Evolutionary conservation across 2,329 filamentous ascomycete species (phyloP), one percentile per base, ranked within the genome.

Genomic region (Claviceps cyperi): DNA sequence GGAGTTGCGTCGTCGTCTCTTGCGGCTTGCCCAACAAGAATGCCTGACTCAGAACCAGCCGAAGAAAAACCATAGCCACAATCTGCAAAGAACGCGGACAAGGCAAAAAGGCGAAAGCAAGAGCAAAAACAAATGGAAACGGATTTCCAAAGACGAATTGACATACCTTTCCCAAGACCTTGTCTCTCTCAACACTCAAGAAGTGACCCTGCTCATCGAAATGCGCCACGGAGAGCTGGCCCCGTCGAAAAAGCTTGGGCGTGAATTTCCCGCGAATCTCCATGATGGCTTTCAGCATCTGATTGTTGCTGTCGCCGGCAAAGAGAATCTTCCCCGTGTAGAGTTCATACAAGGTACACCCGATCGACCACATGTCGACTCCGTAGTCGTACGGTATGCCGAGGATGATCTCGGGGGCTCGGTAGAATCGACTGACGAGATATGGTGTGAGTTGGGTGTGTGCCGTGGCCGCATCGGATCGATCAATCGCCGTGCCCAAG

Each of bases 291-390:
- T 87, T 86, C 53, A 98, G 78, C 92, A 98, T 98, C 69, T 95
- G 89, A 63, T 98, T 98, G 72, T 98, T 98, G 69, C 87, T 92
- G 56, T 86, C 80, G 52, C 92, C 92, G 1, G 88, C 89, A 65
- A 98, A 98, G 35, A 98, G 74, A 51, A 98, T 97, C 66, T 96
- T 95, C 61, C 92, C 92, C 0, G 92, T 97, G 70, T 94, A 97
- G 40, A 98, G 74, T 68, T 98, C 92, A 66, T 94, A 98, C 32
- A 97, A 74, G 0, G 92, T 98, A 68, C 92, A 98, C 38, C 92
- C 94, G 56, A 97, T 88, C 7, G 91, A 94, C 92, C 92, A 98
- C 74, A 95, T 86, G 65, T 98, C 92, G 56, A 97, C 87, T 7
- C 85, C 84, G 63, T 91, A 94, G 63, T 95, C 89, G 64, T 94